phyloP scores from a whole-genome alignment of 2,329 filamentous ascomycete genomes.

The Fusarium sp. region DNA sequence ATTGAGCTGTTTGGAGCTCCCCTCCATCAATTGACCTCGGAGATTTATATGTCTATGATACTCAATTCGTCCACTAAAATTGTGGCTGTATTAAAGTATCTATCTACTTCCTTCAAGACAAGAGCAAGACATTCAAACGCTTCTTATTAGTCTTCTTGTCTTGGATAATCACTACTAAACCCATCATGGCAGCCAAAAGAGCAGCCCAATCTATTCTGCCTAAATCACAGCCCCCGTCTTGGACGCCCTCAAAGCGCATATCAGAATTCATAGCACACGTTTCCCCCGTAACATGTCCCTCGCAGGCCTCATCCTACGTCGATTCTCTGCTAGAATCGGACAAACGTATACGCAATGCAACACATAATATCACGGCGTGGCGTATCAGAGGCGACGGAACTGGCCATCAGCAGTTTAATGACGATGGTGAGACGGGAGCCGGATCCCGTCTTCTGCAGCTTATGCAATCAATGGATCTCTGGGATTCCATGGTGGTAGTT shows the following conservation, averaged over 20 bases:
- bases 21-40: slow-evolving; percentile 3
- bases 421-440: slow-evolving; percentile 94
- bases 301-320: slow-evolving; percentile 77
- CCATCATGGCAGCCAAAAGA: slow-evolving; percentile 24
- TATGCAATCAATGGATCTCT: slow-evolving; percentile 94
- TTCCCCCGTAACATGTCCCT: slow-evolving; percentile 74
- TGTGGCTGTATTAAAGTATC: slow-evolving; percentile 5
- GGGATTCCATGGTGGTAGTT: slow-evolving; percentile 92
- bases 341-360: slow-evolving; percentile 64
- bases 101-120: not conserved
- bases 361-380: slow-evolving; percentile 38
- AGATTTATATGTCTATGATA: not conserved
- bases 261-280: slow-evolving; percentile 87
- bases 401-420: slow-evolving; percentile 88
- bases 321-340: slow-evolving; percentile 83
- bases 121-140: slow-evolving; percentile 3
- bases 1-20: slow-evolving; percentile 14
- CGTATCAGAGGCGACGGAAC: slow-evolving; percentile 71
- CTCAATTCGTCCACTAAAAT: not conserved
- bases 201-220: slow-evolving; percentile 29
- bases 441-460: slow-evolving; percentile 86
- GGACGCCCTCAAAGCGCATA: slow-evolving; percentile 79
- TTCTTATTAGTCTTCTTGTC: not conserved
- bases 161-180: not conserved
- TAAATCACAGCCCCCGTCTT: slow-evolving; percentile 53